Evolutionary conservation across 202 grass and related monocot species (phyloP).

Genomic region (Elaeis oleifera): DNA sequence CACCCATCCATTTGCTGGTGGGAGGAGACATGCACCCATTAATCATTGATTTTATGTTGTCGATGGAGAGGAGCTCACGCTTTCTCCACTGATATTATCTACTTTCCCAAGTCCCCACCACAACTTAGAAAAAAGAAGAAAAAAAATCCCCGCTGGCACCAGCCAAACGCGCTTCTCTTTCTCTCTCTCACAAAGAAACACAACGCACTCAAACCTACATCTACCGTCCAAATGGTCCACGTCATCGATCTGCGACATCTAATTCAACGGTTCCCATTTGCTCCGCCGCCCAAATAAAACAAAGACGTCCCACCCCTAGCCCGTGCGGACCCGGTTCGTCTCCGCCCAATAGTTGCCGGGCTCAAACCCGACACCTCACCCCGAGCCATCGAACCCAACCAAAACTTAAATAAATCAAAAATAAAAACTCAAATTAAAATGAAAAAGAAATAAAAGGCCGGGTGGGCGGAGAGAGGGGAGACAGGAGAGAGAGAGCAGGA

Average conservation of each 20-base stretch:
- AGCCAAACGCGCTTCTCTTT: too few species aligned
- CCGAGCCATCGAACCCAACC: background rate
- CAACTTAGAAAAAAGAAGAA: too few species aligned
- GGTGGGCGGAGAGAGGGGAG: too few species aligned
- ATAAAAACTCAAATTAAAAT: background rate
- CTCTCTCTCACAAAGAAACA: too few species aligned
- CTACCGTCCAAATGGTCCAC: too few species aligned
- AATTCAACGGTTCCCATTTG: conserved; percentile 29
- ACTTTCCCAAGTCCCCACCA: too few species aligned
- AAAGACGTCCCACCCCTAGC: background rate
- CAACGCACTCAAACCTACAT: too few species aligned
- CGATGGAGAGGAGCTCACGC: too few species aligned
- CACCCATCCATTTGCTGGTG: conserved; percentile 32
- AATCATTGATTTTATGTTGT: too few species aligned
- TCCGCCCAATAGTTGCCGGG: background rate
- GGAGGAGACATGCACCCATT: conserved; percentile 29
- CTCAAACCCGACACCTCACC: background rate
- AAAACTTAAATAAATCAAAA: conserved; percentile 5
- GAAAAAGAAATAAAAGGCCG: background rate
- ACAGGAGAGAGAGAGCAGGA: conserved; percentile 2
- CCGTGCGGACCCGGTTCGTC: conserved; percentile 5
- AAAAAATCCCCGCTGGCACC: too few species aligned
- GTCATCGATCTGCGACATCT: conserved; percentile 37
- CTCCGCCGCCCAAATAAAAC: background rate
- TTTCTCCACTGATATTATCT: too few species aligned